These are phyloP conservation scores for Trichoderma pleuroti DNA, from an alignment of 2,329 filamentous ascomycete species.

Conservation along the genomic window DNA sequence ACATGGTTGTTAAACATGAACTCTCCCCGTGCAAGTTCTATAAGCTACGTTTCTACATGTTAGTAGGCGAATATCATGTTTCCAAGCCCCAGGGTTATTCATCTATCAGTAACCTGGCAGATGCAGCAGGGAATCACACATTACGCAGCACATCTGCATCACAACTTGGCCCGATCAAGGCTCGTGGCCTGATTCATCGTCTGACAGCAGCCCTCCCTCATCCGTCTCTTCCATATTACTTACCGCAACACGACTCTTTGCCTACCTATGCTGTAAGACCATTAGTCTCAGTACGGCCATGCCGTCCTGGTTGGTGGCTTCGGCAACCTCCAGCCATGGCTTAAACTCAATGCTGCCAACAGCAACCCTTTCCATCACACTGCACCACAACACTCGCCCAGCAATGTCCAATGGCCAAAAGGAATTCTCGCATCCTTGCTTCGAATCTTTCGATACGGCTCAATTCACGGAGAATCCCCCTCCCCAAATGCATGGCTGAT, in stretches of 20 bases:
- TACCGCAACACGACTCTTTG: background rate
- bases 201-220: background rate
- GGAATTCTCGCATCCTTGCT: background rate
- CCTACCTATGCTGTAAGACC: background rate
- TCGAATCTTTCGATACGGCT: background rate
- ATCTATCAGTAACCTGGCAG: background rate
- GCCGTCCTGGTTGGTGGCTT: constrained; percentile 1
- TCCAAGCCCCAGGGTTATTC: background rate
- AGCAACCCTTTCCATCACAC: background rate
- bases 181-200: constrained; percentile 1
- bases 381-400: background rate
- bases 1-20: background rate
- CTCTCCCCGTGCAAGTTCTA: background rate
- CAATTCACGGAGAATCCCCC: background rate
- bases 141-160: background rate
- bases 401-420: background rate
- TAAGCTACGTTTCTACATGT: background rate
- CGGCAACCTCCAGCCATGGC: constrained; percentile 10
- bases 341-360: constrained; percentile 8
- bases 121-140: background rate
- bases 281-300: background rate
- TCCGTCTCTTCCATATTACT: background rate
- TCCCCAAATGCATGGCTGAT: background rate
- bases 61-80: background rate
- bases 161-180: background rate